Percentiles rank a stretch among this genome's conserved stretches.
These are phyloP conservation scores for Casuarina equisetifolia DNA, from an alignment of 306 rosid genomes.

Conservation along the genomic window DNA sequence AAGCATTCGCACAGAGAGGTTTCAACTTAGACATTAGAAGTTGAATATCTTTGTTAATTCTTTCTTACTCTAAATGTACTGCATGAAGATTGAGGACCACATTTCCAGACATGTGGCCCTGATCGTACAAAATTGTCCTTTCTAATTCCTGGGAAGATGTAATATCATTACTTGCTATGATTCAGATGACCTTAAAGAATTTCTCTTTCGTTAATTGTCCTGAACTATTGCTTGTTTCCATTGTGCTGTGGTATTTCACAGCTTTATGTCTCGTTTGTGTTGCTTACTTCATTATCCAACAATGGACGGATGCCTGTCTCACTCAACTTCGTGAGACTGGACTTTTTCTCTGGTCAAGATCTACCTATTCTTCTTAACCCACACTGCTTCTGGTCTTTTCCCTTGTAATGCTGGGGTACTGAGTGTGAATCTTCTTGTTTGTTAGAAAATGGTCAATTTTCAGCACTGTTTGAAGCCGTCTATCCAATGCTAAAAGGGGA, in stretches of 20 bases:
- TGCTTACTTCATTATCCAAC: not conserved
- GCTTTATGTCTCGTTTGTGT: not conserved
- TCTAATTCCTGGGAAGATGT: not conserved
- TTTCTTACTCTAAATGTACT: not conserved
- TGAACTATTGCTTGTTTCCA: not conserved
- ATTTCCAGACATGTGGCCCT: not conserved
- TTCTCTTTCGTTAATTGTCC: not conserved
- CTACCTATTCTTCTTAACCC: conserved; percentile 11
- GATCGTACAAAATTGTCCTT: not conserved
- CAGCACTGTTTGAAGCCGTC: conserved; percentile 46
- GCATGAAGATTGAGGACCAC: not conserved
- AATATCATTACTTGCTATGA: not conserved
- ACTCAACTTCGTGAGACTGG: not conserved
- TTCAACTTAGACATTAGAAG: not conserved
- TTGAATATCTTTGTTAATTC: too few relatives aligned
- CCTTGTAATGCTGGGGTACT: conserved; percentile 5
- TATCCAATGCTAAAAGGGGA: conserved; percentile 68
- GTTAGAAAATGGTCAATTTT: conserved; percentile 42
- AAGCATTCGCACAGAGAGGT: not conserved
- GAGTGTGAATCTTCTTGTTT: conserved; percentile 21
- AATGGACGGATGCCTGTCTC: not conserved
- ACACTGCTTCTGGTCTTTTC: not conserved
- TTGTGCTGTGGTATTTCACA: not conserved
- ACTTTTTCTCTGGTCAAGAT: not conserved
- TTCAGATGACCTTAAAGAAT: not conserved